These are phyloP conservation scores for Pleurotus citrinopileatus DNA, from an alignment of 768 basidiomycete genomes.

Conservation along the genomic window DNA sequence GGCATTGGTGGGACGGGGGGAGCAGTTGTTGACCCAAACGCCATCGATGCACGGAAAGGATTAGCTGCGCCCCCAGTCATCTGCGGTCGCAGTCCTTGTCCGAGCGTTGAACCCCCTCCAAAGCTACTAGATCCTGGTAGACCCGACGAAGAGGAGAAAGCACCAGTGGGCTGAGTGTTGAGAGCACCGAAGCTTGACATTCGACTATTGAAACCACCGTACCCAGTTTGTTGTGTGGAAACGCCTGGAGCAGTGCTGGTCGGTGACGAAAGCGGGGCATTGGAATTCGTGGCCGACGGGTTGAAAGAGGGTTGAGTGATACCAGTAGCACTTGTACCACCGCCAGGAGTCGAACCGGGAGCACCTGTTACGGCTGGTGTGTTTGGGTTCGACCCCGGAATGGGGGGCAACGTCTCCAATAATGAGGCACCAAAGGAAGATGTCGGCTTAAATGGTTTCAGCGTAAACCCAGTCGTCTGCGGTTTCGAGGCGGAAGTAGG, in stretches of 20 bases:
- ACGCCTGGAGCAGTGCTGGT: constrained; percentile 24
- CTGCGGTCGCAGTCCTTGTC: constrained; percentile 57
- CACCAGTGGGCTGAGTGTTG: constrained; percentile 36
- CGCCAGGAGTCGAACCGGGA: constrained; percentile 15
- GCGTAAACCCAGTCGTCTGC: constrained; percentile 48
- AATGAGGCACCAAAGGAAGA: constrained; percentile 78
- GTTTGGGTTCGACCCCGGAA: constrained; percentile 54
- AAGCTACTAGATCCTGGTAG: constrained; percentile 11
- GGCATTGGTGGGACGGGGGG: constrained; percentile 19
- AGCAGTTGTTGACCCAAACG: constrained; percentile 3
- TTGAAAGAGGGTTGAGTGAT: constrained; percentile 7
- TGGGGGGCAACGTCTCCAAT: constrained; percentile 70
- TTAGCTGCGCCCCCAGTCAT: constrained; percentile 60
- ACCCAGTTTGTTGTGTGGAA: constrained; percentile 11
- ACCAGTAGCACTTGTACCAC: constrained; percentile 13
- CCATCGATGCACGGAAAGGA: constrained; percentile 65
- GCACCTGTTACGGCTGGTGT: constrained; percentile 40
- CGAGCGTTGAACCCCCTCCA: constrained; percentile 33
- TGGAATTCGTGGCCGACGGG: constrained; percentile 9
- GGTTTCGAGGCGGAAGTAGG: constrained; percentile 33
- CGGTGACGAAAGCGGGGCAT: constrained; percentile 14
- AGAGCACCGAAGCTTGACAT: constrained; percentile 21
- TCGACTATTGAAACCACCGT: constrained; percentile 32
- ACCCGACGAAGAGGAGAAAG: constrained; percentile 34
- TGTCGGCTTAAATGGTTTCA: constrained; percentile 82